Evolutionary conservation across 2,329 filamentous ascomycete genomes (phyloP), one percentile per base, ranked within the genome.

Genomic region (Fusarium goolgardi): DNA sequence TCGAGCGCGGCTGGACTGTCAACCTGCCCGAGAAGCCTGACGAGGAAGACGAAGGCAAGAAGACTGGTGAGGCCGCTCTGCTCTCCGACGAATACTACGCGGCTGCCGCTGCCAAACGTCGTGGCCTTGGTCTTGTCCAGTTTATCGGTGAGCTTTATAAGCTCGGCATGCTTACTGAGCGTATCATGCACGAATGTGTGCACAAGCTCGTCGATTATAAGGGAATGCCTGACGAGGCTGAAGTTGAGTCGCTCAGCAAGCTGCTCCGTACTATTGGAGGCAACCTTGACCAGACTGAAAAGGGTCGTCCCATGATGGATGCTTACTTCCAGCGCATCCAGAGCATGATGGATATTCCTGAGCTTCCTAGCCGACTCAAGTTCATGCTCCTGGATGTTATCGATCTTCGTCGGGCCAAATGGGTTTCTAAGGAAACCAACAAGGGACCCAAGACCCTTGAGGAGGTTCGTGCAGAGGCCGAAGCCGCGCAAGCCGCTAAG

Each of bases 91-190:
- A 98, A 78, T 99, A 99, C 83, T 99, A 99, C 79, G 82, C 89
- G 69, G 95, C 93, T 40, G 95, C 94, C 50, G 94, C 95, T 59
- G 94, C 94, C 76, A 99, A 99, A 86, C 91, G 96, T 81, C 92
- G 94, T 80, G 96, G 96, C 82, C 91, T 99, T 69, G 96, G 96
- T 90, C 88, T 99, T 23, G 95, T 99, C 69, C 95, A 97, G 81
- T 99, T 99, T 83, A 99, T 99, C 77, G 96, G 96, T 84, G 96
- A 99, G 82, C 88, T 99, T 45, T 99, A 97, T 88, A 99, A 98
- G 86, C 89, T 99, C 64, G 90, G 91, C 78, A 99, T 99, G 96
- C 87, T 99, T 80, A 99, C 96, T 65, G 93, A 97, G 80, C 92
- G 95, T 79, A 99, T 99, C 82, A 99, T 99, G 96, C 95, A 99